Evolutionary conservation across 2,329 filamentous ascomycete genomes (phyloP).

Genomic region (Botrytis aclada): DNA sequence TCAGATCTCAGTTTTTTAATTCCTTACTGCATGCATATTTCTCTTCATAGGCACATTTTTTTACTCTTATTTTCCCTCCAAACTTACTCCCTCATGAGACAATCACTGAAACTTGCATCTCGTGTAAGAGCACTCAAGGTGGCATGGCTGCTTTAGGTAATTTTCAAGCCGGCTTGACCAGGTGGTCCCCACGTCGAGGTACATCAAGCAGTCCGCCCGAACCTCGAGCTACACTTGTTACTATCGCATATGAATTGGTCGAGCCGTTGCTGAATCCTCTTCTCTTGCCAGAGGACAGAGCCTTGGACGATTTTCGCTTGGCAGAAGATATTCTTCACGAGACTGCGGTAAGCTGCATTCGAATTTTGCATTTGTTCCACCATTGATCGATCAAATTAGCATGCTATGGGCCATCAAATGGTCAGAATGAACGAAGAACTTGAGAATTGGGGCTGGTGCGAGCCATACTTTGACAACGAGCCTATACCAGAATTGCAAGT

Average conservation of each 20-base stretch:
- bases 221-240: background rate
- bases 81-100: background rate
- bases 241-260: background rate
- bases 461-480: slow-evolving; percentile 3
- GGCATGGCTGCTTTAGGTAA: background rate
- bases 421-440: background rate
- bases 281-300: slow-evolving; percentile 4
- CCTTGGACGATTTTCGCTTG: slow-evolving; percentile 5
- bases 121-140: background rate
- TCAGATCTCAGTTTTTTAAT: background rate
- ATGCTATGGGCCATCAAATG: background rate
- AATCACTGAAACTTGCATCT: background rate
- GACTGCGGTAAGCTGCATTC: background rate
- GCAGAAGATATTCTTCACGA: slow-evolving; percentile 1
- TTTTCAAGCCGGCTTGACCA: background rate
- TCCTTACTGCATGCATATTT: background rate
- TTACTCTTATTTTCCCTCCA: background rate
- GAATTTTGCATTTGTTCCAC: background rate
- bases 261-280: slow-evolving; percentile 5
- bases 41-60: background rate
- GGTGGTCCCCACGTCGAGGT: background rate
- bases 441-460: background rate
- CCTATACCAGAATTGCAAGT: slow-evolving; percentile 6
- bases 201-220: background rate
- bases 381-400: background rate